A percentile compares a stretch with the other conserved stretches of the same genome.
Conservation (phyloP, 164 flowering plant genomes). For the Piper longum region DNA sequence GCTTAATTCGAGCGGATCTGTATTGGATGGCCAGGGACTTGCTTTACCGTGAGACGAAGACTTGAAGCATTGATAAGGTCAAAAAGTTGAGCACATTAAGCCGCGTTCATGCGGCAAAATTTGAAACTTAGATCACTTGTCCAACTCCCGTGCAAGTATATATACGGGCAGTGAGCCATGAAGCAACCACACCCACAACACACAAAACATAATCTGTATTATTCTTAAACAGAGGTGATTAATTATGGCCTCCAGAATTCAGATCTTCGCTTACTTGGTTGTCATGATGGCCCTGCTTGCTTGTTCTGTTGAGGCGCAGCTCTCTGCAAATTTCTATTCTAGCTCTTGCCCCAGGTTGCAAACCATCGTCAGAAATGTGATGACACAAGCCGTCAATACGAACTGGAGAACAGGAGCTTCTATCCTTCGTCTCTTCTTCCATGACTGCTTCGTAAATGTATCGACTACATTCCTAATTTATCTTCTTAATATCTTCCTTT, state of each 20-base stretch:
- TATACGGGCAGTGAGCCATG: background rate
- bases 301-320: slow-evolving; percentile 24
- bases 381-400: slow-evolving; percentile 15
- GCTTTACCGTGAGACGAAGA: no score
- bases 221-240: background rate
- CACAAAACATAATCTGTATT: background rate
- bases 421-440: slow-evolving; percentile 17
- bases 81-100: no score
- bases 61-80: no score
- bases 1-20: no score
- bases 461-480: background rate
- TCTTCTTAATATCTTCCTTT: background rate
- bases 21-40: no score
- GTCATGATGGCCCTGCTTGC: slow-evolving; percentile 9
- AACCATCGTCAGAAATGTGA: slow-evolving; percentile 21
- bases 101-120: background rate
- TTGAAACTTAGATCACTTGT: background rate
- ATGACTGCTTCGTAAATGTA: slow-evolving; percentile 23
- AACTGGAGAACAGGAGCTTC: slow-evolving; percentile 16
- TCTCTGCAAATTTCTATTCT: slow-evolving; percentile 28
- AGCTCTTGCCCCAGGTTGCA: slow-evolving; percentile 31
- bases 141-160: background rate
- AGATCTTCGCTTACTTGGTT: slow-evolving; percentile 3
- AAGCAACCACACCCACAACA: background rate
- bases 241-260: background rate